Percentiles rank a stretch among this genome's conserved stretches.
Conservation (phyloP, 2,329 filamentous ascomycete species). For the Trichoderma sp. region DNA sequence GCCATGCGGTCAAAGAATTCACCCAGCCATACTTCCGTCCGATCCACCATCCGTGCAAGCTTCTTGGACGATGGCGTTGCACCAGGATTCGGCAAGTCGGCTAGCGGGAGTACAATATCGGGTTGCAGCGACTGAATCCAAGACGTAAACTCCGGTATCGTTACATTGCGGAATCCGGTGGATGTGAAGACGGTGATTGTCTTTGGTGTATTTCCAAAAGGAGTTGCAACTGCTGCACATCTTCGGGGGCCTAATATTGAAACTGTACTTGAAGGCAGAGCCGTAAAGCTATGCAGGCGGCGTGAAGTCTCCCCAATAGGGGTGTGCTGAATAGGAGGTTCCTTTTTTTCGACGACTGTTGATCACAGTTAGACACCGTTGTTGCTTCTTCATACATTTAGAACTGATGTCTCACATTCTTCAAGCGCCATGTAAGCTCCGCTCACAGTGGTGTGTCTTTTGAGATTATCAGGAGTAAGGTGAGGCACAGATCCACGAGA, state of each 20-base stretch:
- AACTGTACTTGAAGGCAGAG: constrained; percentile 65
- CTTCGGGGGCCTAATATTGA: constrained; percentile 79
- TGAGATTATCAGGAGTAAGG: constrained; percentile 81
- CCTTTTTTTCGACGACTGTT: constrained; percentile 59
- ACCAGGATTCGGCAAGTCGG: constrained; percentile 64
- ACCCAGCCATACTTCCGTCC: constrained; percentile 81
- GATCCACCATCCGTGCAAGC: constrained; percentile 79
- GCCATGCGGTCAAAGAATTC: constrained; percentile 59
- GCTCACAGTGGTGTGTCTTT: constrained; percentile 64
- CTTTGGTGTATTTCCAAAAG: constrained; percentile 70
- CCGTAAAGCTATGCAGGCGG: constrained; percentile 76
- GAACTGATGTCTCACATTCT: constrained; percentile 72
- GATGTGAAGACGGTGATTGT: constrained; percentile 81
- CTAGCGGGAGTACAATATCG: constrained; percentile 78
- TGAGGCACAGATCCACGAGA: constrained; percentile 88
- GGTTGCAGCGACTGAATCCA: constrained; percentile 69
- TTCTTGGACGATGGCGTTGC: constrained; percentile 68
- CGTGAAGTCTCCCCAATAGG: constrained; percentile 48
- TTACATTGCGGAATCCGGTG: constrained; percentile 77
- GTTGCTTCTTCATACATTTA: not conserved
- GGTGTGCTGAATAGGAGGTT: constrained; percentile 55
- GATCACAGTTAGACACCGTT: not conserved
- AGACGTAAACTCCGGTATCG: constrained; percentile 68
- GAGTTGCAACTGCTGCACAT: constrained; percentile 73
- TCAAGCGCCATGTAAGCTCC: constrained; percentile 84